Evolutionary conservation across 805 yeast genomes (phyloP).

Genomic region (Candida fluviatilis): DNA sequence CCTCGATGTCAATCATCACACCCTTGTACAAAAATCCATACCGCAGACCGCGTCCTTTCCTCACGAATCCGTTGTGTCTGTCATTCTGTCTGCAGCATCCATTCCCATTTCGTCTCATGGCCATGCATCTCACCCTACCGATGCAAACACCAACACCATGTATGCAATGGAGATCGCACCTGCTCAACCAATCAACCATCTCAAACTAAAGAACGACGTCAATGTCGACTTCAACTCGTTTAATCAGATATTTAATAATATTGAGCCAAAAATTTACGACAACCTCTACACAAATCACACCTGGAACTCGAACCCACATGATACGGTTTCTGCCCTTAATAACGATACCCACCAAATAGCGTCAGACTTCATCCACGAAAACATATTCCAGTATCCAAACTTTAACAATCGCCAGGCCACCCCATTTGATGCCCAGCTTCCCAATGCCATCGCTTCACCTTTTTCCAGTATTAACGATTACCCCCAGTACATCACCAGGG

Average conservation of each 20-base stretch:
- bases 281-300: not conserved
- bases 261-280: not conserved
- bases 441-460: not conserved
- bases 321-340: not conserved
- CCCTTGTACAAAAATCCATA: too few species aligned
- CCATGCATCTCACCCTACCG: too few species aligned
- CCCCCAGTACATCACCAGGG: not conserved
- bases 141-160: too few species aligned
- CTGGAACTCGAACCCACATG: not conserved
- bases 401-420: not conserved
- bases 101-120: too few species aligned
- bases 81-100: too few species aligned
- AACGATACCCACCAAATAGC: not conserved
- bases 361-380: not conserved
- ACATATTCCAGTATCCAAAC: not conserved
- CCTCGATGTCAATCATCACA: too few species aligned
- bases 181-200: not conserved
- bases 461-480: not conserved
- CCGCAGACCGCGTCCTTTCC: too few species aligned
- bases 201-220: not conserved
- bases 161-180: too few species aligned
- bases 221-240: not conserved
- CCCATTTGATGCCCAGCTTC: not conserved
- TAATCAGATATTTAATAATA: not conserved
- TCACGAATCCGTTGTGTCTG: too few species aligned